Percentiles rank a stretch among this genome's conserved stretches.
Evolutionary conservation across 75 land plant genomes (phyloP).

Genomic region (Selaginella tamariscina): DNA sequence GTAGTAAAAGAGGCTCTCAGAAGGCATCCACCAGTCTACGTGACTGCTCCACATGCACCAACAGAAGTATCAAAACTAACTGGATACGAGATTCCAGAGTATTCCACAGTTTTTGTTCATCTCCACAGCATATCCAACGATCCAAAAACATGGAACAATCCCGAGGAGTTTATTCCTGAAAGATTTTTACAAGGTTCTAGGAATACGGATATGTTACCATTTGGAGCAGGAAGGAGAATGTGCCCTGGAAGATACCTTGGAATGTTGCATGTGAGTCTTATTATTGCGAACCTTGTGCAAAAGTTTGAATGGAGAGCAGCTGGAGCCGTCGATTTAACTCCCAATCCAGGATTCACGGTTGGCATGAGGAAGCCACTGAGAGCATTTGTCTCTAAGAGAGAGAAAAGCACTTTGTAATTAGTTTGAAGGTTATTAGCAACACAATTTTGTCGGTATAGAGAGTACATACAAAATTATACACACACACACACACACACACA

Average conservation of each 20-base stretch:
- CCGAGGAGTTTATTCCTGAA: background rate
- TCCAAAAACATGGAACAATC: background rate
- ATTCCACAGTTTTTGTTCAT: background rate
- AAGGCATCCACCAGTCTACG: background rate
- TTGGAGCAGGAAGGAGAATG: constrained; percentile 58
- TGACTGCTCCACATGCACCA: background rate
- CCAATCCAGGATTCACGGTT: constrained; percentile 55
- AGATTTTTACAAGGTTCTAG: background rate
- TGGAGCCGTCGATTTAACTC: constrained; percentile 35
- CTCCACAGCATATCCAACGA: background rate
- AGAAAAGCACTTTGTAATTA: too few relatives aligned
- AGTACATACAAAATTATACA: too few relatives aligned
- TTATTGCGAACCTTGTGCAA: constrained; percentile 55
- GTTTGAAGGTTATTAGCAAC: too few relatives aligned
- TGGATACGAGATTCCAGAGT: background rate
- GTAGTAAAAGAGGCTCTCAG: background rate
- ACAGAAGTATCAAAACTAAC: background rate
- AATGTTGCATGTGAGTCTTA: constrained; percentile 42
- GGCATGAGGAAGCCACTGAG: constrained; percentile 25
- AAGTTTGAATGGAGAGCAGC: constrained; percentile 41
- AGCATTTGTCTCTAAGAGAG: background rate
- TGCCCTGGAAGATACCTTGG: constrained; percentile 56
- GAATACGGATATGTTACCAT: constrained; percentile 26
- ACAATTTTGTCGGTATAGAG: too few relatives aligned
- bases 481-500: too few relatives aligned